Percentiles rank a stretch among this genome's conserved stretches.
Evolutionary conservation across 2,329 filamentous ascomycete genomes (phyloP).

Genomic region (Eurotiales sp.): DNA sequence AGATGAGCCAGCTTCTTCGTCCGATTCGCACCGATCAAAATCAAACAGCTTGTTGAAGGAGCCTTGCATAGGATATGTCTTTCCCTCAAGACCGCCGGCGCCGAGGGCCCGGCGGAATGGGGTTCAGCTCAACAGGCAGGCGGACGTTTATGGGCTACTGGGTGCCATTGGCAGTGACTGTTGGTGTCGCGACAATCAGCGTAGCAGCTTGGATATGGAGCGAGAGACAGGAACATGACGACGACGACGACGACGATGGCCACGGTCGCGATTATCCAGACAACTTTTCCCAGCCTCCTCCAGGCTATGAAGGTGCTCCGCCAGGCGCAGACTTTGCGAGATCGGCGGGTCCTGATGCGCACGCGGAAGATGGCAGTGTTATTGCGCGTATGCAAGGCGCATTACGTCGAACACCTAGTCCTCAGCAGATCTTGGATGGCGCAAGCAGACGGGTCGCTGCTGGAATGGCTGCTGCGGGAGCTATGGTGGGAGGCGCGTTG

Average conservation of each 20-base stretch:
- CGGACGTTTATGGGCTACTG: constrained; percentile 63
- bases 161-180: constrained; percentile 81
- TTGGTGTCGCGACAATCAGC: constrained; percentile 81
- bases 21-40: not conserved
- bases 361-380: constrained; percentile 55
- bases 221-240: constrained; percentile 72
- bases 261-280: constrained; percentile 35
- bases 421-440: constrained; percentile 81
- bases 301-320: constrained; percentile 19
- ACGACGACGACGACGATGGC: constrained; percentile 59
- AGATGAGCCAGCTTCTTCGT: constrained; percentile 1
- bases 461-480: constrained; percentile 77
- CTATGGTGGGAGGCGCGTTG: constrained; percentile 75
- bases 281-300: constrained; percentile 6
- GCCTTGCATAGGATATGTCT: too few species aligned
- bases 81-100: constrained; percentile 37
- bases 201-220: constrained; percentile 92
- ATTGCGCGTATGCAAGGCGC: constrained; percentile 76
- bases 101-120: constrained; percentile 28
- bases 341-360: constrained; percentile 32
- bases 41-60: too few species aligned
- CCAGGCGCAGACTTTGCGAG: constrained; percentile 29
- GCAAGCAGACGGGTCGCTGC: constrained; percentile 78
- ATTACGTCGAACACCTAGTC: constrained; percentile 75
- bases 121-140: constrained; percentile 40